Evolutionary conservation across 495 filamentous ascomycete species (phyloP), one percentile per base, ranked within the genome.

Genomic region (Collariella sp.): DNA sequence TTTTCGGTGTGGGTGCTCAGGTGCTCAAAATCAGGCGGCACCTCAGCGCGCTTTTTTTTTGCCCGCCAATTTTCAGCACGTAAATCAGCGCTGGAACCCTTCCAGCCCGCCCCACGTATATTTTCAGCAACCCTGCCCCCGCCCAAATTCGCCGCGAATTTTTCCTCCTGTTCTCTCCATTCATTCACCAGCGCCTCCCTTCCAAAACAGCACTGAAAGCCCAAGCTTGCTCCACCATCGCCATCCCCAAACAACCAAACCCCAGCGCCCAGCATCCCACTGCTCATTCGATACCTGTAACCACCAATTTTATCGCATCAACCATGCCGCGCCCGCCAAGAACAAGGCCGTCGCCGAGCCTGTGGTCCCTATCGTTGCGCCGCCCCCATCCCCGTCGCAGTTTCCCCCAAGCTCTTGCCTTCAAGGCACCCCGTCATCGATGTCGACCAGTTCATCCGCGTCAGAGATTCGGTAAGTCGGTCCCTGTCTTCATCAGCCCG

Each of bases 381-480:
- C 57, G 44, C 59, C 52, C 39, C 38, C 39, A 24, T 46, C 10
- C 52, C 57, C 38, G 47, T n/a, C 13, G 42, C 46, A 26, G 33
- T 41, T 5, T 18, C 50, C 47, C 47, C 33, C 31, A 23, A 0
- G 44, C 52, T 2, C 45, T 45, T 41, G 41, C 34, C 40, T 49
- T 51, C 43, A 62, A 64, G 54, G 62, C 66, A 35, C 66, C 68
- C 65, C 26, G 71, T 71, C 20, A 75, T 78, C 46, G 74, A 76
- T 22, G 65, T 71, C 36, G 72, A 73, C 18, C 69, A 75, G 39
- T 78, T 78, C 50, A 67, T 76, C 42, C 66, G 72, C 51, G 74
- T 78, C 36, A 69, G 75, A 35, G 75, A 78, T 50, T 75, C 73
- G 35, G 75, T 78, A 72, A 75, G 75, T 16, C 46, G 4, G 13